Evolutionary conservation across 306 rosid genomes (phyloP), one percentile per base, ranked within the genome.

Genomic region (Cucurbita maxima): DNA sequence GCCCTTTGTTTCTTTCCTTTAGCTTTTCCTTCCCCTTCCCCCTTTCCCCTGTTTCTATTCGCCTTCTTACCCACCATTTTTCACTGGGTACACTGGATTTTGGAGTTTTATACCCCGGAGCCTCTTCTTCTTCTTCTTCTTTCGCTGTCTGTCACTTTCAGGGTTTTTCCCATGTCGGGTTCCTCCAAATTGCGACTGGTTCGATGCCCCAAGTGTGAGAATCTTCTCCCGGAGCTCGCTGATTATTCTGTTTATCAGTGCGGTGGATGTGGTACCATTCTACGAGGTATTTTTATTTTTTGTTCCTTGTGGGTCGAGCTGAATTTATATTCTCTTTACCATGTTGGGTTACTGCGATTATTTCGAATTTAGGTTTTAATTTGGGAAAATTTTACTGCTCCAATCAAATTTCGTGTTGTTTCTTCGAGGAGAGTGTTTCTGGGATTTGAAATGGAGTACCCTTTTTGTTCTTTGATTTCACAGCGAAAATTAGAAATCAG

Each of bases 201-300:
- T 76, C 73, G 90, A 80, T 95, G 99, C 83, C 99, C 99, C 41
- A 91, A 88, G 81, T 95, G 99, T 71, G 96, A 88, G 82, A 91
- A 95, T 83, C 89, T 95, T 71, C 96, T 95, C 72, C 92, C 96
- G 2, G 99, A 91, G 86, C 90, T 86, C 6, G 85, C 91, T 40
- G 91, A 88, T 83, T 91, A 91, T 79, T 79, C 99, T 77, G 87
- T 89, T 51, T 95, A 91, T 73, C 90, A 85, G 86, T 95, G 99
- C 76, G 97, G 96, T 84, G 99, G 93, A 58, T 95, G 99, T 50
- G 90, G 89, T 72, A 80, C 96, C 78, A 88, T 95, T 79, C 96
- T 95, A 73, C 72, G 89, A 89, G 97, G 99, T 91, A 79, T 25
- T 59, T 20, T 58, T n/a, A 14, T 36, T n/a, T 64, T 19, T 12